Base-by-base conservation (phyloP, 768 basidiomycete genomes). In the Tricholoma furcatifolium region DNA sequence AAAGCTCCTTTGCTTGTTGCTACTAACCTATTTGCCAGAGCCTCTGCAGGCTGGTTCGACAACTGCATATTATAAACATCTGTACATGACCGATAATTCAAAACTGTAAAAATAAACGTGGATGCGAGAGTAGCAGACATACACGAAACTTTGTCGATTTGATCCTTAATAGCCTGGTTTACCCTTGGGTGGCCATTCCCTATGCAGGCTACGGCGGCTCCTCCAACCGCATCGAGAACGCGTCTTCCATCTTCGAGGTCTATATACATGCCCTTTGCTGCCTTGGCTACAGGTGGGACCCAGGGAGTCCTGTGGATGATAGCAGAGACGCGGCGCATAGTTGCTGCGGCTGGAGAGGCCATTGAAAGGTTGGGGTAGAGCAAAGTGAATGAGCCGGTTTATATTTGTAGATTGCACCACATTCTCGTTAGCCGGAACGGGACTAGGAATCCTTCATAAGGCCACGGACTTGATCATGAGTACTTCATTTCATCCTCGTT, bases 21-120 rank as follows among this genome's bases (percentile, higher is more conserved):
- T 3, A 91, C 71, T 20, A 94, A 69, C 14, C 78, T 64, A 39
- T 82, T 77, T 1, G 91, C 91, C 21, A 95, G 77, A 45, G 83
- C 80, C 62, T 94, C 91, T 10, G 93, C 91, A 44, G 91, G 88
- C 48, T 83, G 76, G 58, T 83, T 93, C 7, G 89, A 85, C 17
- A 92, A 65, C 63, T 93, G 91, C 82, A 91, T 85, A 57, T 88
- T 92, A 63, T 92, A 94, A 5, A 91, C 86, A 77, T 93, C 91
- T 92, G 47, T 2, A 45, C 15, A 35, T 11, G 43, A 24, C 4
- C 30, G 27, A 24, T n/a, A n/a, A n/a, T 17, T 12, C 32, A 30
- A 38, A n/a, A 31, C n/a, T n/a, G 11, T 20, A 34, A n/a, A 18
- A 42, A 6, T 36, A 4, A 32, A 30, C 36, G 27, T 43, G 23